Evolutionary conservation across 495 filamentous ascomycete species (phyloP), one percentile per base, ranked within the genome.

Genomic region (Evansstolkia leycettana): DNA sequence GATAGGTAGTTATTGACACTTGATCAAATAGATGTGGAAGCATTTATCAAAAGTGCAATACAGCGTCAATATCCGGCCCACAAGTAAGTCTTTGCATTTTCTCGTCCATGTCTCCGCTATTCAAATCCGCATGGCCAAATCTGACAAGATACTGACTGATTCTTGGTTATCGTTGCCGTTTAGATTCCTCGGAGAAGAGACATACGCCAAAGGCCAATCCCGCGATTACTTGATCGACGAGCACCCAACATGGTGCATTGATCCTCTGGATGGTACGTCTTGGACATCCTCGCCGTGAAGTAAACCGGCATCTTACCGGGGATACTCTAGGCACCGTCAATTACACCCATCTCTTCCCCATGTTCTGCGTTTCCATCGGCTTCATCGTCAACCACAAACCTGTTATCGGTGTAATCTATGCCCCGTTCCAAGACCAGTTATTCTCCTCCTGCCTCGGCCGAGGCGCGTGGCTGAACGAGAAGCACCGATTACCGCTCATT

Each of bases 111-210:
- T n/a, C n/a, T n/a, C n/a, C n/a, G n/a, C n/a, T n/a, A n/a, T n/a
- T n/a, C n/a, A n/a, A n/a, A n/a, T n/a, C n/a, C n/a, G n/a, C n/a
- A n/a, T n/a, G n/a, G n/a, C n/a, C n/a, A 31, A 34, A 12, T 19
- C 39, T 40, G 14, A 40, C 13, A 14, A 9, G 8, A 8, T 9
- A 15, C 2, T 7, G n/a, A n/a, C 5, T 14, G 3, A 7, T 17
- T 37, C 11, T 18, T 37, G 26, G 43, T 9, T 17, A 13, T 3
- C n/a, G 12, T 24, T 1, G 9, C 24, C 17, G 9, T 34, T 26
- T 41, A 78, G 74, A 45, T 83, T 84, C 54, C 61, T 84, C 39
- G 79, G 79, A 28, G 79, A 84, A 58, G 78, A 82, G 51, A 66
- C 66, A 17, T 82, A 84, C 46, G 73, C 73, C 27, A 72, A 74